Conservation (phyloP, 2,329 filamentous ascomycete genomes). For the Ilyonectria mors-panacis region DNA sequence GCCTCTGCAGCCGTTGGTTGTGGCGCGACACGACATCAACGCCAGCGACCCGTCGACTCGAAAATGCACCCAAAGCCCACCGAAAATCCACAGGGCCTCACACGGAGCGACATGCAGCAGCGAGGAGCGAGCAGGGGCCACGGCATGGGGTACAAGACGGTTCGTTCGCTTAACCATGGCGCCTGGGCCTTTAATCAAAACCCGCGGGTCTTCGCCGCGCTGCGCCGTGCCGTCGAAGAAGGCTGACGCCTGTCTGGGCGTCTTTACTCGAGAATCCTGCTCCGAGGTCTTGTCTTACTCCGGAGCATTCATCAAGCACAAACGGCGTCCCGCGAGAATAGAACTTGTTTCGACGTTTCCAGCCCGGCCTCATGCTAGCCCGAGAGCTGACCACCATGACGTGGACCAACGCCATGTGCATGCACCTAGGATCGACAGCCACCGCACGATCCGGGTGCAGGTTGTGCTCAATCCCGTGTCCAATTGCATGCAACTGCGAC, state of each 20-base stretch:
- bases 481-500: not conserved
- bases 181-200: constrained; percentile 29
- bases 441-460: not conserved
- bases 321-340: not conserved
- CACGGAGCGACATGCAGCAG: not conserved
- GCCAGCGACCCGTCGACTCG: not conserved
- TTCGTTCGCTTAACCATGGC: constrained; percentile 27
- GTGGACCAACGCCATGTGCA: constrained; percentile 22
- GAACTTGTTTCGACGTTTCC: not conserved
- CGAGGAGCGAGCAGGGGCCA: not conserved
- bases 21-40: constrained; percentile 26
- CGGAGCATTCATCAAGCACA: constrained; percentile 11
- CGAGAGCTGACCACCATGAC: constrained; percentile 17
- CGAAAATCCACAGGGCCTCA: constrained; percentile 12
- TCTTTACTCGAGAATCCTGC: not conserved
- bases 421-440: constrained; percentile 21
- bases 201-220: not conserved
- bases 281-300: not conserved
- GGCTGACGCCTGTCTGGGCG: not conserved
- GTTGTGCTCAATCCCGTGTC: not conserved
- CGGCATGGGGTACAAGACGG: constrained; percentile 14
- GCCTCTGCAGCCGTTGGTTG: constrained; percentile 20
- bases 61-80: not conserved
- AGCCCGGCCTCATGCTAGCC: not conserved
- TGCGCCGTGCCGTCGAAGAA: constrained; percentile 8